Base-by-base conservation (phyloP, 805 yeast species). In the Wickerhamomyces bisporus region DNA sequence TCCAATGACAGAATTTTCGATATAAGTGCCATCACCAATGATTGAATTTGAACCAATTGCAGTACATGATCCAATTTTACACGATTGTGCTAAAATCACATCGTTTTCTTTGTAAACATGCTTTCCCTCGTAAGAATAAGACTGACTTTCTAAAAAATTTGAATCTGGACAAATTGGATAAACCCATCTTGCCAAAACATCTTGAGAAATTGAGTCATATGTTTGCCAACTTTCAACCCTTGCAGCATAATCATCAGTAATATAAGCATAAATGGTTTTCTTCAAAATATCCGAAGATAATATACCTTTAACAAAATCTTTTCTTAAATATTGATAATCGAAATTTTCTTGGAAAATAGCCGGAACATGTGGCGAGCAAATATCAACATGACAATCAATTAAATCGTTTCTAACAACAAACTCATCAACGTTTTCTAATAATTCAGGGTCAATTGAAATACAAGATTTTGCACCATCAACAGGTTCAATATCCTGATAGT, bases 191-290 rank as follows among this genome's bases (percentile, higher is more conserved):
- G 88, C 87, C 38, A 93, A 66, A 29, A 89, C 77, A 58, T 93
- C 98, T 60, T 86, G 93, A 13, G 94, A 77, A 13, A 93, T 79
- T 10, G 95, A 89, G 57, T 84, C 91, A 60, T 89, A 93, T 0
- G 98, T 87, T 55, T 86, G 86, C 81, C 93, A 82, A 57, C 91
- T 83, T 55, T 89, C 94, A n/a, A 87, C 98, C 56, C 98, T 76
- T 2, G 95, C 93, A 21, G 96, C 96, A 42, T 83, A 81, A 38
- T 78, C 81, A 36, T 75, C 78, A 15, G 93, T 75, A 32, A 89
- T 77, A 55, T 86, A 88, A 0, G 95, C 87, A 60, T 91, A 91
- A 23, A 93, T 85, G 39, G 89, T 84, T 58, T 93, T 91, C 47
- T 88, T 89, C 50, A 93, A 68, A 50, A 93, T 73, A 61, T 93